Conservation (phyloP, 148 eudicot species). For the Dianthus caryophyllus region DNA sequence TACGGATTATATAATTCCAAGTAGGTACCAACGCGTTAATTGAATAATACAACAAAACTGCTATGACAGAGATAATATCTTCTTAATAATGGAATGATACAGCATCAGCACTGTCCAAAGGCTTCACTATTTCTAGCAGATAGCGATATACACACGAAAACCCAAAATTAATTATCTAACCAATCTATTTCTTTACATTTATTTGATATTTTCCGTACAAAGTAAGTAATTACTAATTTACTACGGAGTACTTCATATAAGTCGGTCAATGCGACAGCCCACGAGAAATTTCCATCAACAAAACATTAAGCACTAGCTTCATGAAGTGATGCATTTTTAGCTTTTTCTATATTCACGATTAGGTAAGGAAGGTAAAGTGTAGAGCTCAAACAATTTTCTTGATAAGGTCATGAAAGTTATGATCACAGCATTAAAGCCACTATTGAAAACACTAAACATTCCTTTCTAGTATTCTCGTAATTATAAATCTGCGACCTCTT, state of each 20-base stretch:
- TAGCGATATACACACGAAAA: constrained; percentile 10
- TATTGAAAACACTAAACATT: constrained; percentile 1
- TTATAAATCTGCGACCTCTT: too few relatives aligned
- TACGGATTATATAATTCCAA: background rate
- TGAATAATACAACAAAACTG: background rate
- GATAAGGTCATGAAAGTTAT: constrained; percentile 12
- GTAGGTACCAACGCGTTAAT: constrained; percentile 20
- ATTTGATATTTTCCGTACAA: too few relatives aligned
- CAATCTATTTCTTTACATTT: too few relatives aligned
- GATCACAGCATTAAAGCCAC: constrained; percentile 15
- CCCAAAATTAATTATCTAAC: background rate
- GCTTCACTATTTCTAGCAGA: constrained; percentile 8
- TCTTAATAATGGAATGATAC: constrained; percentile 1
- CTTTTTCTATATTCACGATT: constrained; percentile 16
- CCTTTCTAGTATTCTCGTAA: background rate
- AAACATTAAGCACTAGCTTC: background rate
- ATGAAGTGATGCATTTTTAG: background rate
- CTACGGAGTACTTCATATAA: too few relatives aligned
- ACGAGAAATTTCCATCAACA: background rate
- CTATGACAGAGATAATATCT: background rate
- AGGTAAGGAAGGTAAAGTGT: constrained; percentile 29
- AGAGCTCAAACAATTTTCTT: constrained; percentile 22
- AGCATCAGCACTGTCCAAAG: background rate
- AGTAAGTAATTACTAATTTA: too few relatives aligned
- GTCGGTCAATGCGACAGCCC: background rate